phyloP scores from a whole-genome alignment of 768 basidiomycete genomes.

The Pleurotus cornucopiae region DNA sequence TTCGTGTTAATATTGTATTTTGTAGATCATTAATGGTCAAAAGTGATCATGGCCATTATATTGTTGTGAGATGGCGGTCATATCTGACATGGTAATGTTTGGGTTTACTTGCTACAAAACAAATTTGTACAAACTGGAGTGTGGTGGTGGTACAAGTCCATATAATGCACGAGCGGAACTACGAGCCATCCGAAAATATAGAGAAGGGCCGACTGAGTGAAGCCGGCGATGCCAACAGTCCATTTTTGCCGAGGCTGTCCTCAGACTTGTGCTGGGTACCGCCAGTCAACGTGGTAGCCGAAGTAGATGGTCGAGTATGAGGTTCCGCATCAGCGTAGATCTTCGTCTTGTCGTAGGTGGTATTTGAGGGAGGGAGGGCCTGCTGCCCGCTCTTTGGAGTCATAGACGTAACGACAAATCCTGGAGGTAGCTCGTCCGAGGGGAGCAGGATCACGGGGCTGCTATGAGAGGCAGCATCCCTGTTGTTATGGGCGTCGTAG shows the following conservation, averaged over 20 bases:
- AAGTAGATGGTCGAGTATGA: not conserved
- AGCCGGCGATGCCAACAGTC: not conserved
- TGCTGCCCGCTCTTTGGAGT: not conserved
- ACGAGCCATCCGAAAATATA: slow-evolving; percentile 5
- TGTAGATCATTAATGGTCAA: too few species aligned
- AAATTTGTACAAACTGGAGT: too few species aligned
- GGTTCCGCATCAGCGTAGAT: not conserved
- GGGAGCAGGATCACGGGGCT: not conserved
- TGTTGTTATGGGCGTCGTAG: not conserved
- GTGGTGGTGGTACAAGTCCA: too few species aligned
- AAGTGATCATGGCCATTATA: too few species aligned
- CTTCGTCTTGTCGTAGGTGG: not conserved
- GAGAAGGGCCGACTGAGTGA: not conserved
- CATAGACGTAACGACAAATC: not conserved
- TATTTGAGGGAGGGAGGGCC: not conserved
- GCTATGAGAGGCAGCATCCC: not conserved
- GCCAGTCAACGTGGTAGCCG: not conserved
- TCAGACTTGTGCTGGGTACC: not conserved
- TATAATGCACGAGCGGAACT: not conserved
- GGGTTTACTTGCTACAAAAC: too few species aligned
- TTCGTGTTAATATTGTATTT: too few species aligned
- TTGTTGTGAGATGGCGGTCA: too few species aligned
- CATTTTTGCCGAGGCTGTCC: not conserved
- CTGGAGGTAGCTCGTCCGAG: not conserved
- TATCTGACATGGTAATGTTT: too few species aligned